These are phyloP conservation scores for Pseudogymnoascus sp. DNA, from an alignment of 2,329 filamentous ascomycete genomes.

Conservation along the genomic window DNA sequence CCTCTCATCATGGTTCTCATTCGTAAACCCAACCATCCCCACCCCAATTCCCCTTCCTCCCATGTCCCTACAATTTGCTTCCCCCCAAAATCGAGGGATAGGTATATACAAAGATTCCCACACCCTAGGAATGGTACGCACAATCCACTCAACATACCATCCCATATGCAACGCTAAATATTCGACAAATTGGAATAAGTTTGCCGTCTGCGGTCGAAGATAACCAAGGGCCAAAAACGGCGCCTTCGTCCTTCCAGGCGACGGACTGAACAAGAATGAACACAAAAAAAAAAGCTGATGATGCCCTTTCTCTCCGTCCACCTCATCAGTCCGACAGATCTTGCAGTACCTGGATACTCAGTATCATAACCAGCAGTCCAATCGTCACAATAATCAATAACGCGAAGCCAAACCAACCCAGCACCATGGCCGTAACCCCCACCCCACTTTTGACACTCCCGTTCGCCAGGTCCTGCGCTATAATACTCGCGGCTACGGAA, in stretches of 20 bases:
- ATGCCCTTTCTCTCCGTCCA: background rate
- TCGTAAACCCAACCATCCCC: background rate
- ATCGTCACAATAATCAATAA: constrained; percentile 92
- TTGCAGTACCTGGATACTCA: constrained; percentile 72
- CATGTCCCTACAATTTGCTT: background rate
- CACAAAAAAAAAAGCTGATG: background rate
- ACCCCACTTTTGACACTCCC: constrained; percentile 80
- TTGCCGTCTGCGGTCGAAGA: background rate
- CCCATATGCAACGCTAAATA: constrained; percentile 8
- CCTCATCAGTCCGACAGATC: constrained; percentile 29
- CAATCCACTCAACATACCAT: background rate
- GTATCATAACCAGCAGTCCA: constrained; percentile 88
- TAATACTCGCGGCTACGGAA: constrained; percentile 86
- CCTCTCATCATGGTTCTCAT: background rate
- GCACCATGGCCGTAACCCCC: constrained; percentile 88
- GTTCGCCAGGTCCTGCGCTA: constrained; percentile 87
- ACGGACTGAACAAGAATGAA: background rate
- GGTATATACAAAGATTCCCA: constrained; percentile 5
- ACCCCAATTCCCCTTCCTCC: background rate
- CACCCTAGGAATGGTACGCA: background rate
- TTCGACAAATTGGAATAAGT: constrained; percentile 1
- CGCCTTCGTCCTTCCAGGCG: background rate
- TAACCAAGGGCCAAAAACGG: background rate
- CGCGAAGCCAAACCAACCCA: constrained; percentile 96
- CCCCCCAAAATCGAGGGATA: background rate